A percentile compares a stretch with the other conserved stretches of the same genome.
These are phyloP conservation scores for Mangifera indica DNA, from an alignment of 345 rosid species.

Conservation along the genomic window DNA sequence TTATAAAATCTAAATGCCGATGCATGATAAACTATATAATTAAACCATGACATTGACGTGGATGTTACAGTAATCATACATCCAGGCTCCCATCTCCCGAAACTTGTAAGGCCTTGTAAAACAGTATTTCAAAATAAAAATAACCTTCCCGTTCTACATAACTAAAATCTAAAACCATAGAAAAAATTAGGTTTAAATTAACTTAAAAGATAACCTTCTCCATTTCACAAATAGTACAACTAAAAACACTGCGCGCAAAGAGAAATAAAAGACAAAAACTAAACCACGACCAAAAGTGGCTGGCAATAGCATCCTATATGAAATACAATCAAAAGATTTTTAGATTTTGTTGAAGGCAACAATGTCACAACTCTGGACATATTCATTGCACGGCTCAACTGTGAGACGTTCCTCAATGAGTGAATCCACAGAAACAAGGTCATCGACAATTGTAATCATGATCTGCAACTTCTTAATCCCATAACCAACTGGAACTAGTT, in stretches of 20 bases:
- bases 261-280: neutral
- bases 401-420: slow-evolving; percentile 78
- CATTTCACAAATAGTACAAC: neutral
- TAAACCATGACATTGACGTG: too few relatives aligned
- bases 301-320: neutral
- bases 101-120: too few relatives aligned
- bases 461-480: slow-evolving; percentile 90
- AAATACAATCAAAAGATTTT: neutral
- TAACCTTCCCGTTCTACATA: too few relatives aligned
- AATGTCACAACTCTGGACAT: slow-evolving; percentile 90
- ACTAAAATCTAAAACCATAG: too few relatives aligned
- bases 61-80: too few relatives aligned
- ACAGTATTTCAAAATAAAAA: too few relatives aligned
- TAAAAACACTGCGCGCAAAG: neutral
- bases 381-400: slow-evolving; percentile 70
- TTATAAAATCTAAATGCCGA: too few relatives aligned
- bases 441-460: slow-evolving; percentile 90
- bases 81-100: too few relatives aligned
- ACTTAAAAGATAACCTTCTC: neutral
- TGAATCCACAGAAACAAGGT: slow-evolving; percentile 81
- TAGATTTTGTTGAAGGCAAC: slow-evolving; percentile 95
- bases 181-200: neutral
- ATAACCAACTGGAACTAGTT: slow-evolving; percentile 79
- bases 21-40: too few relatives aligned
- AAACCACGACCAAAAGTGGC: slow-evolving; percentile 7